Base-by-base conservation (phyloP, 2,329 filamentous ascomycete species). In the Botrytis hyacinthi region DNA sequence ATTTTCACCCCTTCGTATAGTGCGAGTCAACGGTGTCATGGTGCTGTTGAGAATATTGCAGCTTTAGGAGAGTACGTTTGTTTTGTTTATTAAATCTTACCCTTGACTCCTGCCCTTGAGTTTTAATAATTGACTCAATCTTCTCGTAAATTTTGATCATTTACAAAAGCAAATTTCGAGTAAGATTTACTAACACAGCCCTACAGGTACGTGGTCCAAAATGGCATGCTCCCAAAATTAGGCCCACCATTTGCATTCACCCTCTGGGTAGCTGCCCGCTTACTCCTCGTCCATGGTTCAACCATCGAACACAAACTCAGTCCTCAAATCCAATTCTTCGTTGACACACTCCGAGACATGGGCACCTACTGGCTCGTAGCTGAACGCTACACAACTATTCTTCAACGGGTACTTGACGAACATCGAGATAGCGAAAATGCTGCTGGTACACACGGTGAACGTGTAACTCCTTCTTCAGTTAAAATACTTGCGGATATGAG, bases 241-340 rank as follows among this genome's bases (percentile, higher is more conserved):
- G 95, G 95, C 0, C 94, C 94, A 0, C 94, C 94, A 0, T 97
- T 97, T 81, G 94, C 94, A 5, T 98, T 97, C 80, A 94, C 93
- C 0, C 86, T 97, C 2, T 97, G 95, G 95, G 95, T 97, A 26
- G 94, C 93, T 4, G 94, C 95, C 9, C 91, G 95, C 5, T 86
- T 97, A 5, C 86, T 97, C 8, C 90, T 97, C 14, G 95, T 98
- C 4, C 94, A 97, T 81, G 94, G 94, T 40, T 96, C 93, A 12
- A 97, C 94, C 0, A 94, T 97, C 72, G 93, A 96, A 77, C 92
- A 93, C 81, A 93, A 92, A 75, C 86, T 97, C 54, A 93, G 92
- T 73, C 90, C 92, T 0, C 92, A 94, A 75, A 93, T 97, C 59
- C 86, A 89, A 44, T 91, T 95, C 75, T 93, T 97, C 59, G 93